These are phyloP conservation scores for Neonectria coccinea DNA, from an alignment of 2,329 filamentous ascomycete species.

Conservation along the genomic window DNA sequence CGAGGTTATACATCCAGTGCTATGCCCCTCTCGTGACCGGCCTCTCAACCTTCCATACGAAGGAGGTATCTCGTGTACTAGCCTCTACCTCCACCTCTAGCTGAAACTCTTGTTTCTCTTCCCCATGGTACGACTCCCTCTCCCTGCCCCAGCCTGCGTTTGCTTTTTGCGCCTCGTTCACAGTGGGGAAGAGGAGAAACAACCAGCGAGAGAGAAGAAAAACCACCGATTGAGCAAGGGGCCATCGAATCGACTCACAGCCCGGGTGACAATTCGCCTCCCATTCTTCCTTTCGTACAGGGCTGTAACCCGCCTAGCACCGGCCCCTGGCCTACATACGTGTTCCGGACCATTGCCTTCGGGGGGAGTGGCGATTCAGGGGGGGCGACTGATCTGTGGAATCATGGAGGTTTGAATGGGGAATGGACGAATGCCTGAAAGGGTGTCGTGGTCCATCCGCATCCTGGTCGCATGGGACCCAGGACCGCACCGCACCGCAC, in stretches of 20 bases:
- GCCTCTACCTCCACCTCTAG: background rate
- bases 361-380: background rate
- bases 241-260: background rate
- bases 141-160: background rate
- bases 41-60: background rate
- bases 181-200: background rate
- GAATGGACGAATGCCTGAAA: background rate
- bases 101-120: constrained; percentile 1
- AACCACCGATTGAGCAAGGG: background rate
- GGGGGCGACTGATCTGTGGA: background rate
- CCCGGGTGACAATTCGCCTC: background rate
- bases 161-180: constrained; percentile 19
- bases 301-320: background rate
- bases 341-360: background rate
- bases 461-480: constrained; percentile 4
- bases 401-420: background rate
- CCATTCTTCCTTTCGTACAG: background rate
- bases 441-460: background rate
- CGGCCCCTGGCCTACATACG: background rate
- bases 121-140: constrained; percentile 4
- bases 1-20: too few relatives aligned
- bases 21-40: background rate
- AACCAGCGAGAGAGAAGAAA: background rate
- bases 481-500: background rate
- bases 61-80: background rate